Percentiles rank a stretch among this genome's conserved stretches.
Conservation (phyloP, 2,329 filamentous ascomycete species). For the Septoria petroselini region DNA sequence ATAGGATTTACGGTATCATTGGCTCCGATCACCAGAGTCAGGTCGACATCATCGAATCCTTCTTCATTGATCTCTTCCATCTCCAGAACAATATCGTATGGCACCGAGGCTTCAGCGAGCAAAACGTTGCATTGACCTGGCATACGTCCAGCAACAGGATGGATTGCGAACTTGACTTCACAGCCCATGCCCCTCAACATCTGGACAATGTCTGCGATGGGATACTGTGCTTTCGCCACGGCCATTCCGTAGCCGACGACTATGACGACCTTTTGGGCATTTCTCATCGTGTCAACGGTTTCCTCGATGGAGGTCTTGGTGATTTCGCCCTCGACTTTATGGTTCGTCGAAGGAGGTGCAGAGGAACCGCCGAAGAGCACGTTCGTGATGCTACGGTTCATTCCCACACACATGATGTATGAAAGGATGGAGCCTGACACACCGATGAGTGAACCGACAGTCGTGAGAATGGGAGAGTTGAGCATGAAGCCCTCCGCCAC, state of each 20-base stretch:
- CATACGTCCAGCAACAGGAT: constrained; percentile 88
- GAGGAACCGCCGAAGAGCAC: constrained; percentile 83
- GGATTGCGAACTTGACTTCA: constrained; percentile 72
- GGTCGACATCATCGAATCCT: constrained; percentile 72
- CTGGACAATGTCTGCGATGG: constrained; percentile 76
- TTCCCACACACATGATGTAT: constrained; percentile 82
- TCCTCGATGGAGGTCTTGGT: constrained; percentile 78
- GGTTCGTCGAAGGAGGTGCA: constrained; percentile 59
- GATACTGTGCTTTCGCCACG: constrained; percentile 88
- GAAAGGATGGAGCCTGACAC: constrained; percentile 86
- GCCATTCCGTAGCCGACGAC: constrained; percentile 93
- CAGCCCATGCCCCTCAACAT: constrained; percentile 71
- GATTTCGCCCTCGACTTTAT: constrained; percentile 75
- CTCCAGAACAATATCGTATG: constrained; percentile 87
- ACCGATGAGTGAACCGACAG: constrained; percentile 81
- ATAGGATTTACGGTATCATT: constrained; percentile 94
- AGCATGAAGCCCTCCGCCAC: constrained; percentile 92
- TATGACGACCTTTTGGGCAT: constrained; percentile 81
- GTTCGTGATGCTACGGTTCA: constrained; percentile 88
- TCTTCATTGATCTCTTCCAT: constrained; percentile 98
- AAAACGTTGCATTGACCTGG: constrained; percentile 90
- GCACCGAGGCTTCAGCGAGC: constrained; percentile 80
- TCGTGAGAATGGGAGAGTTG: constrained; percentile 79
- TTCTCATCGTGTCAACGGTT: constrained; percentile 69
- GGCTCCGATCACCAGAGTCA: constrained; percentile 80